These are phyloP conservation scores for Bryopsis sp. DNA, from an alignment of 139 green algal genomes.

Conservation along the genomic window DNA sequence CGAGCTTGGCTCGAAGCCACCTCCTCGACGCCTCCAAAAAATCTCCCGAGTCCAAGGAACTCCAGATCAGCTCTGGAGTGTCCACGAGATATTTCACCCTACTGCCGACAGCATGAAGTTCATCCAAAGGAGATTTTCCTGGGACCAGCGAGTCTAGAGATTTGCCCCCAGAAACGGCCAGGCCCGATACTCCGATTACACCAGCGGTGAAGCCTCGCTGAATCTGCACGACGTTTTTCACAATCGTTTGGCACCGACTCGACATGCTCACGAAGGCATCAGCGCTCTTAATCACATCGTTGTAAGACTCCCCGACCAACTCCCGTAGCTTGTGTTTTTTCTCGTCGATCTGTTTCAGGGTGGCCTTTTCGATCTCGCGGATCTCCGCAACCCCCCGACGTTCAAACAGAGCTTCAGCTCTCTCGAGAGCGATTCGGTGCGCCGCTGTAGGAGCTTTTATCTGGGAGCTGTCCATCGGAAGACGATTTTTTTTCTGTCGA, in stretches of 20 bases:
- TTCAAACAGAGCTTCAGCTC: conserved; percentile 9
- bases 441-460: no score
- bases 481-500: no score
- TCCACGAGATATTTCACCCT: conserved; percentile 93
- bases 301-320: conserved; percentile 24
- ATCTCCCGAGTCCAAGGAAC: conserved; percentile 68
- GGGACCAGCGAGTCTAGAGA: neutral
- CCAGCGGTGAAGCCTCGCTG: conserved; percentile 27
- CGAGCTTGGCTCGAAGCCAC: conserved; percentile 57
- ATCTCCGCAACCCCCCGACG: neutral
- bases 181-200: neutral
- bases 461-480: no score
- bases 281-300: conserved; percentile 85
- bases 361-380: conserved; percentile 55
- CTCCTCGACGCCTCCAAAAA: conserved; percentile 71
- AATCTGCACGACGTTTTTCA: conserved; percentile 45
- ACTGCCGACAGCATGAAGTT: conserved; percentile 54
- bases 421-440: neutral
- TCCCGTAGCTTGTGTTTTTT: conserved; percentile 81
- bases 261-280: conserved; percentile 83
- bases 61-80: conserved; percentile 94
- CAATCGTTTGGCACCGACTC: conserved; percentile 43
- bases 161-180: neutral
- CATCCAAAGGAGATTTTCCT: neutral
- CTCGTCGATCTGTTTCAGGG: conserved; percentile 71